Evolutionary conservation across 2,329 filamentous ascomycete species (phyloP).

Genomic region (Amesomyces nigricolor): DNA sequence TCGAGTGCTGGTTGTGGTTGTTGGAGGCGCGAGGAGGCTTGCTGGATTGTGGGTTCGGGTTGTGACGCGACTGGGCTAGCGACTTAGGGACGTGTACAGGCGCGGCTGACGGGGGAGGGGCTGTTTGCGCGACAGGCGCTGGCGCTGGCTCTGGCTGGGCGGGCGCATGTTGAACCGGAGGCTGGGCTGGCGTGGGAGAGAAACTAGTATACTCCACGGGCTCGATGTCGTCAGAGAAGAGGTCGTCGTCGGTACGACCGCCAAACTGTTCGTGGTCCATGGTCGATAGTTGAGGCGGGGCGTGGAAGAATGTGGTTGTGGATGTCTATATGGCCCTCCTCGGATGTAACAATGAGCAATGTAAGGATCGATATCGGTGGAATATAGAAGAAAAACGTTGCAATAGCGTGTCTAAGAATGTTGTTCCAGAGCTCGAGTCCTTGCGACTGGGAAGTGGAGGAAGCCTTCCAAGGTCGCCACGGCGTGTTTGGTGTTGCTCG

Average conservation of each 20-base stretch:
- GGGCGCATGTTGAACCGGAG: not conserved
- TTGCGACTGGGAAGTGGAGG: no score
- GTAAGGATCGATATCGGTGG: no score
- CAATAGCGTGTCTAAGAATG: no score
- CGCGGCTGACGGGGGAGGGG: conserved; percentile 2
- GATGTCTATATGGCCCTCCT: no score
- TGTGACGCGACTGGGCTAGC: conserved; percentile 33
- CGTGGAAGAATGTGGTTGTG: no score
- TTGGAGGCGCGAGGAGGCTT: conserved; percentile 22
- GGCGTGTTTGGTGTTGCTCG: no score
- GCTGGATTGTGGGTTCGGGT: conserved; percentile 18
- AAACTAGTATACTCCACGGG: conserved; percentile 35
- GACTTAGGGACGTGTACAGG: conserved; percentile 22
- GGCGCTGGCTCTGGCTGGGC: conserved; percentile 4
- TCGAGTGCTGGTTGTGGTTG: conserved; percentile 9
- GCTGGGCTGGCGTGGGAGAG: not conserved
- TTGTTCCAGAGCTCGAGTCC: no score
- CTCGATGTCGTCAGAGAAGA: conserved; percentile 59
- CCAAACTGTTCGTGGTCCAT: conserved; percentile 57
- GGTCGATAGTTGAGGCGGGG: not conserved
- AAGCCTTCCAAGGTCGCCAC: no score
- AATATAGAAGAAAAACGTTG: no score
- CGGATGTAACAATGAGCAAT: no score
- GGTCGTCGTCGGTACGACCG: conserved; percentile 56
- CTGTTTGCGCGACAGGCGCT: conserved; percentile 10